These are phyloP conservation scores for Microdochium bolleyi DNA, from an alignment of 2,329 filamentous ascomycete genomes.

Conservation along the genomic window DNA sequence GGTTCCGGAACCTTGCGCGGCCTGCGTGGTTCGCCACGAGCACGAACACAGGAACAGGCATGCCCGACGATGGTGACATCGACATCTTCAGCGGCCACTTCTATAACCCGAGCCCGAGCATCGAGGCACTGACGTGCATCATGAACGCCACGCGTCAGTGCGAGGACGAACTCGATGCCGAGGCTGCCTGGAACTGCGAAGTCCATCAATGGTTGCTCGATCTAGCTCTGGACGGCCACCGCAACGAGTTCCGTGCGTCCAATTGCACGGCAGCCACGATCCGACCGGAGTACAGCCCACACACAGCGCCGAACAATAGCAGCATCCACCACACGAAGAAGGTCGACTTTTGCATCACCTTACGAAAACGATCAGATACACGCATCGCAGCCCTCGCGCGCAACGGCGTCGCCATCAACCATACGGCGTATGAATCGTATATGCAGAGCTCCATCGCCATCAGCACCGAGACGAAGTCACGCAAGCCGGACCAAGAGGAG, in stretches of 20 bases:
- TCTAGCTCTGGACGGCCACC: not conserved
- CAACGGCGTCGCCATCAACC: not conserved
- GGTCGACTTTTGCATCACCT: not conserved
- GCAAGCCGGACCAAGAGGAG: not conserved
- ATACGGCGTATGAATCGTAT: not conserved
- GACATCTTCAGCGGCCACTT: not conserved
- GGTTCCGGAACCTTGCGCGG: not conserved
- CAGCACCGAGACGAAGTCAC: not conserved
- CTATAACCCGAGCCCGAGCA: not conserved
- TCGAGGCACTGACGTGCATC: not conserved
- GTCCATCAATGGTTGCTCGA: not conserved
- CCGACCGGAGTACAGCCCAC: not conserved
- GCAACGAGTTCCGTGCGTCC: not conserved
- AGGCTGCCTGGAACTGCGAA: not conserved
- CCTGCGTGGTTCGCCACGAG: not conserved
- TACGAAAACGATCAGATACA: not conserved
- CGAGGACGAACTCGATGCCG: not conserved
- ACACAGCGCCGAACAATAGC: not conserved
- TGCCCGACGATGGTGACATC: not conserved
- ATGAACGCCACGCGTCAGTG: not conserved
- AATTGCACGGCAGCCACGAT: not conserved
- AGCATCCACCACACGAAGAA: not conserved
- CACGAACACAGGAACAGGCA: not conserved
- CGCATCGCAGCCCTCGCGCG: not conserved
- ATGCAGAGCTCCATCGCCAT: not conserved